A percentile compares a stretch with the other conserved stretches of the same genome.
phyloP scores from a whole-genome alignment of 768 basidiomycete genomes.

The Russula compacta region DNA sequence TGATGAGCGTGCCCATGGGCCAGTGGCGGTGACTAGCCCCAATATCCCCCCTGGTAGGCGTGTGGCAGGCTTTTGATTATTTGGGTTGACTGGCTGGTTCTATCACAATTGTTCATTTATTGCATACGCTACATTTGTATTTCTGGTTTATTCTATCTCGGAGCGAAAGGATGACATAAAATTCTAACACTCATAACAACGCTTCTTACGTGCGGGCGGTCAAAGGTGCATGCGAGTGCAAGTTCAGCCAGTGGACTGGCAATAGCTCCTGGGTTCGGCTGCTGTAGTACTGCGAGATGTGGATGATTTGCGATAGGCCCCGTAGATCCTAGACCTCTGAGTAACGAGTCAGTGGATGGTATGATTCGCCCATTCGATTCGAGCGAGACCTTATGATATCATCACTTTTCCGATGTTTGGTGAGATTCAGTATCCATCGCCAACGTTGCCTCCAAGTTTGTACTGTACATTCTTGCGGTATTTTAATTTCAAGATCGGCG shows the following conservation, averaged over 20 bases:
- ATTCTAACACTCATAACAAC: not conserved
- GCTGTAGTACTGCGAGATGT: not conserved
- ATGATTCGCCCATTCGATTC: not conserved
- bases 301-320: not conserved
- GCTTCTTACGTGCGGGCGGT: too few species aligned
- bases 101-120: not conserved
- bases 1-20: not conserved
- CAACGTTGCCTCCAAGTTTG: constrained; percentile 62
- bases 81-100: not conserved
- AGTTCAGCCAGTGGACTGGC: too few species aligned
- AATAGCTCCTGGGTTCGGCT: not conserved
- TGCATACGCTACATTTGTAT: constrained; percentile 1
- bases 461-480: constrained; percentile 92
- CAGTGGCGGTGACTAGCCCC: not conserved
- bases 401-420: not conserved
- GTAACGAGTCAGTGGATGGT: not conserved
- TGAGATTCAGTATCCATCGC: constrained; percentile 34
- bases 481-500: constrained; percentile 79
- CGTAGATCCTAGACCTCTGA: not conserved
- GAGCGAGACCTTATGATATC: not conserved
- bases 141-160: not conserved
- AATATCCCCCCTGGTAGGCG: not conserved
- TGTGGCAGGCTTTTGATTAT: constrained; percentile 10
- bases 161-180: not conserved
- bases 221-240: not conserved